phyloP scores from a whole-genome alignment of 1,284 basidiomycete species.

The Grifola frondosa region DNA sequence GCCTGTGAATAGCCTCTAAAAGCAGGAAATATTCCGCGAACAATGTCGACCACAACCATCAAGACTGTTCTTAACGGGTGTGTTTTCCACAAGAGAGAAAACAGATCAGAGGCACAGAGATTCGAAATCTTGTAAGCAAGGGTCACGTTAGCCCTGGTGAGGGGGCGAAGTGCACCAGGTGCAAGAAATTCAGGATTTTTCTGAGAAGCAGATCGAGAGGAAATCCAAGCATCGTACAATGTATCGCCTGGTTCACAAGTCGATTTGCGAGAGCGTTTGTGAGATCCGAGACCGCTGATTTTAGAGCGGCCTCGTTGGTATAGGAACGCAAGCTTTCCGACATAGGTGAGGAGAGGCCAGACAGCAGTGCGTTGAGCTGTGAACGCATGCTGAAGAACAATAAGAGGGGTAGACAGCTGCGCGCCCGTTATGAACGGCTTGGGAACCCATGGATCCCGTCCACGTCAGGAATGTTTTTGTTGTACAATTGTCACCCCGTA shows the following conservation, averaged over 20 bases:
- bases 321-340: too few species aligned
- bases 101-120: constrained; percentile 54
- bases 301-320: constrained; percentile 2
- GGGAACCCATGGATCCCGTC: constrained; percentile 16
- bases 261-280: constrained; percentile 15
- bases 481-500: constrained; percentile 25
- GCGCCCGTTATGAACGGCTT: constrained; percentile 7
- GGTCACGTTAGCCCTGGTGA: constrained; percentile 52
- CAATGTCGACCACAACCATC: constrained; percentile 65
- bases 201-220: constrained; percentile 52
- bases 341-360: constrained; percentile 5
- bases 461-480: constrained; percentile 40
- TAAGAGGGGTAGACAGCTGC: too few species aligned
- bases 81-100: constrained; percentile 57
- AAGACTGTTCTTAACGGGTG: constrained; percentile 66
- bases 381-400: constrained; percentile 13
- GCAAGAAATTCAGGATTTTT: constrained; percentile 42
- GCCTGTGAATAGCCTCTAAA: constrained; percentile 83
- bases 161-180: constrained; percentile 64
- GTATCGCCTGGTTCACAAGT: constrained; percentile 8
- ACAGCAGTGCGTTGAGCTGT: constrained; percentile 7
- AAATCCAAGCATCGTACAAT: constrained; percentile 64
- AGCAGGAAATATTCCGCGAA: constrained; percentile 73
- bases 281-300: constrained; percentile 1
- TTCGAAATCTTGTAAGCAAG: constrained; percentile 57